Conservation (phyloP, 257 asterid species). For the Penstemon eatonii region DNA sequence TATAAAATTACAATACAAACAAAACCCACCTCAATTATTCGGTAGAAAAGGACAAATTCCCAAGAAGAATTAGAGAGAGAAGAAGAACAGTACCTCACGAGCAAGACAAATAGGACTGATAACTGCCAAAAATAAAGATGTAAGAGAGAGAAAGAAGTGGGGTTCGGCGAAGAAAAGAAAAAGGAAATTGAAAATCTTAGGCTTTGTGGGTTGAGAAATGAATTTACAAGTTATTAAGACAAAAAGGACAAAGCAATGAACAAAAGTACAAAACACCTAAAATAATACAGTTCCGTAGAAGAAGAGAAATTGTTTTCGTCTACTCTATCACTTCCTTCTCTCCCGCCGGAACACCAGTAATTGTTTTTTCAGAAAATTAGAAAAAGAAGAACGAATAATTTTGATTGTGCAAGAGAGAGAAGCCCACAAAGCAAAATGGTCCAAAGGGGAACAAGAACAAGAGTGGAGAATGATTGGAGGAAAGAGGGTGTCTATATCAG, state of each 20-base stretch:
- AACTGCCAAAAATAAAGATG: constrained; percentile 40
- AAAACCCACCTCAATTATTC: constrained; percentile 47
- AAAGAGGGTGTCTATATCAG: constrained; percentile 25
- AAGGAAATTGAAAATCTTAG: constrained; percentile 11
- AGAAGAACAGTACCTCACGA: constrained; percentile 37
- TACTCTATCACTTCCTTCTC: constrained; percentile 85
- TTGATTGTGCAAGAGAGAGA: too few relatives aligned
- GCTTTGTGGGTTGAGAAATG: constrained; percentile 9
- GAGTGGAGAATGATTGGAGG: constrained; percentile 65
- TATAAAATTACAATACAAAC: constrained; percentile 22
- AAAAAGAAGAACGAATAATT: too few relatives aligned
- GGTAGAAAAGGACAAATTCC: constrained; percentile 22
- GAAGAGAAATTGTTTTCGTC: constrained; percentile 79
- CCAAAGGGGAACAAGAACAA: constrained; percentile 34
- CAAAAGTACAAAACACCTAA: neutral
- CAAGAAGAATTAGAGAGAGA: constrained; percentile 3
- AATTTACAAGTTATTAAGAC: constrained; percentile 23
- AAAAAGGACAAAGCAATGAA: constrained; percentile 19
- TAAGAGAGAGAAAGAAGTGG: constrained; percentile 22
- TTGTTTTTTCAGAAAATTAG: neutral
- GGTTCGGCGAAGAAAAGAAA: constrained; percentile 24
- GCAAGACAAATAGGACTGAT: constrained; percentile 28
- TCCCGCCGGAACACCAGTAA: constrained; percentile 63
- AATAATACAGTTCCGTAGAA: constrained; percentile 61
- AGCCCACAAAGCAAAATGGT: constrained; percentile 22